These are phyloP conservation scores for Termitomyces sp. DNA, from an alignment of 768 basidiomycete species.

Conservation along the genomic window DNA sequence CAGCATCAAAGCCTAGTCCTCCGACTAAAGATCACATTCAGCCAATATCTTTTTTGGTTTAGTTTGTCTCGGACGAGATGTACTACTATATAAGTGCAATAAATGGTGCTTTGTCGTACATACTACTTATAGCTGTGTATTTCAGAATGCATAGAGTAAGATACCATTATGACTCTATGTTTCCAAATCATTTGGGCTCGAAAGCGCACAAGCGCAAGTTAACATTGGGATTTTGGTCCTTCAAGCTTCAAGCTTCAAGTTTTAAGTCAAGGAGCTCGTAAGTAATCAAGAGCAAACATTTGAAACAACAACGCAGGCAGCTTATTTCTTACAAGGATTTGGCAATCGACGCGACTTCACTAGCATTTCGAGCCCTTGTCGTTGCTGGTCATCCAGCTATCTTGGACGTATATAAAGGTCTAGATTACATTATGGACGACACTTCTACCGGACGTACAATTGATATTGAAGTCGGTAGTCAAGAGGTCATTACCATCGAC, in stretches of 20 bases:
- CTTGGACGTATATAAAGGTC: neutral
- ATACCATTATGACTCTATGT: neutral
- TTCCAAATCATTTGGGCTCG: too few relatives aligned
- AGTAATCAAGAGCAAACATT: conserved; percentile 12
- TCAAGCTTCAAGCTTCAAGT: neutral
- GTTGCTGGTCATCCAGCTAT: neutral
- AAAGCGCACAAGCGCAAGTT: neutral
- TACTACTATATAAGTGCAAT: neutral
- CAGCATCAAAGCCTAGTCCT: neutral
- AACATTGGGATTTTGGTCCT: neutral
- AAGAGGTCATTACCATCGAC: conserved; percentile 88
- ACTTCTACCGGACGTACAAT: conserved; percentile 44
- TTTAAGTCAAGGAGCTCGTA: neutral
- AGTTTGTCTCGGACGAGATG: neutral
- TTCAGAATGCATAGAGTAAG: neutral
- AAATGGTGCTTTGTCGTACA: neutral
- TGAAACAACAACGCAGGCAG: neutral
- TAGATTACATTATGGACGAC: conserved; percentile 28
- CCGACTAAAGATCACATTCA: neutral
- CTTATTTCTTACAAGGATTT: neutral
- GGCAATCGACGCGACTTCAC: conserved; percentile 1
- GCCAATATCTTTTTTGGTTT: neutral
- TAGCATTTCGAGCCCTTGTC: neutral
- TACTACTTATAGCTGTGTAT: neutral
- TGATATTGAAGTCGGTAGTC: conserved; percentile 75